Base-by-base conservation (phyloP, 345 rosid species). In the Triadica sebifera region DNA sequence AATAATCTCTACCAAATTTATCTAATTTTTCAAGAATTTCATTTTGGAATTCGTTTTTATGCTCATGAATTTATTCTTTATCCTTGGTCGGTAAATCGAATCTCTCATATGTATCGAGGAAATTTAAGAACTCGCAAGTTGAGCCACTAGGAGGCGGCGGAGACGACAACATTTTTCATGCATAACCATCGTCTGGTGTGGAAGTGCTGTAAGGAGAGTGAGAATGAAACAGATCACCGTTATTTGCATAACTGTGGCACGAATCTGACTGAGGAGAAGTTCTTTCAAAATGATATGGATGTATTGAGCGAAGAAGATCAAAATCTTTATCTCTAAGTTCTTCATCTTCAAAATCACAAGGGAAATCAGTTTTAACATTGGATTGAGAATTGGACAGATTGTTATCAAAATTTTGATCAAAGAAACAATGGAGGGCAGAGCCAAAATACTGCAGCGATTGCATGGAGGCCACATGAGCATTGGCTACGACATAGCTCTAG, bases 101-200 rank as follows among this genome's bases (percentile, higher is more conserved):
- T 74, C 81, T 73, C 66, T 85, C 87, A 43, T 79, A 84, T 7
- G 85, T 58, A 24, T 85, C 89, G 20, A 89, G 87, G 75, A 90
- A 83, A 72, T 87, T 89, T 47, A 90, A 73, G 60, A 89, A 86
- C 77, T 89, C 93, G 93, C 96, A 90, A 5, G 80, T 68, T 72
- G 87, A 85, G 69, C 76, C 81, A 34, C 70, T 75, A 4, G 86
- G 83, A 12, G 82, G 73, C 7, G 88, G 75, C 15, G 93, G 75
- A 15, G 93, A 91, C 0, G 95, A 82, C 12, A 88, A 85, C 5
- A 84, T 73, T 69, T 59, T 81, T 77, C 81, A 78, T 0, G 70
- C 24, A 3, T 50, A 52, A 25, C 60, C 66, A 25, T 38, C 50
- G 16, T 12, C n/a, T 0, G 38, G 43, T 16, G n/a, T n/a, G n/a